These are phyloP conservation scores for Benincasa hispida DNA, from an alignment of 306 rosid genomes.

Conservation along the genomic window DNA sequence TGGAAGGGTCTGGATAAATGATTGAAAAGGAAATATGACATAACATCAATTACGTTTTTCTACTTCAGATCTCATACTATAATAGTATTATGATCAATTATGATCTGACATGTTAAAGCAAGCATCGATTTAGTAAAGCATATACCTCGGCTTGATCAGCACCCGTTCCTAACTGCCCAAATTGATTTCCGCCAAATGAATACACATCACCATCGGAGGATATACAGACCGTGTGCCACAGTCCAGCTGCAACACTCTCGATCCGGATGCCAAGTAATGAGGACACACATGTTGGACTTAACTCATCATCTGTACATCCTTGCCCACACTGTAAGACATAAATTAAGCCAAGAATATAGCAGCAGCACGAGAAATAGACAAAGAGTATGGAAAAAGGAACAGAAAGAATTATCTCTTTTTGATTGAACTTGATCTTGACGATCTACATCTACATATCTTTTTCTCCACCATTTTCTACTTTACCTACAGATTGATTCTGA, in stretches of 20 bases:
- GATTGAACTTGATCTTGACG: conserved; percentile 53
- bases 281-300: conserved; percentile 68
- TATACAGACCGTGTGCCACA: conserved; percentile 86
- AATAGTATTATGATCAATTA: neutral
- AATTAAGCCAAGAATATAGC: conserved; percentile 19
- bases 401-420: conserved; percentile 37
- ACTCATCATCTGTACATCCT: conserved; percentile 84
- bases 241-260: conserved; percentile 73
- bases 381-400: conserved; percentile 18
- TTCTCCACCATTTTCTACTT: conserved; percentile 56
- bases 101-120: neutral
- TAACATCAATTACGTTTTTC: neutral
- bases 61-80: neutral
- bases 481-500: conserved; percentile 52
- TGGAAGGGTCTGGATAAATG: conserved; percentile 49
- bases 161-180: conserved; percentile 96
- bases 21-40: neutral
- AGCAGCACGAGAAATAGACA: conserved; percentile 14
- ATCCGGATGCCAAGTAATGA: conserved; percentile 69
- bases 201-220: conserved; percentile 81
- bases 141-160: conserved; percentile 80
- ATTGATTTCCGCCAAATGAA: conserved; percentile 88
- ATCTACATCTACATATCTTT: conserved; percentile 48
- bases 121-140: neutral
- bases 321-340: conserved; percentile 72